These are phyloP conservation scores for Tulasnella sp. DNA, from an alignment of 768 basidiomycete genomes.

Conservation along the genomic window DNA sequence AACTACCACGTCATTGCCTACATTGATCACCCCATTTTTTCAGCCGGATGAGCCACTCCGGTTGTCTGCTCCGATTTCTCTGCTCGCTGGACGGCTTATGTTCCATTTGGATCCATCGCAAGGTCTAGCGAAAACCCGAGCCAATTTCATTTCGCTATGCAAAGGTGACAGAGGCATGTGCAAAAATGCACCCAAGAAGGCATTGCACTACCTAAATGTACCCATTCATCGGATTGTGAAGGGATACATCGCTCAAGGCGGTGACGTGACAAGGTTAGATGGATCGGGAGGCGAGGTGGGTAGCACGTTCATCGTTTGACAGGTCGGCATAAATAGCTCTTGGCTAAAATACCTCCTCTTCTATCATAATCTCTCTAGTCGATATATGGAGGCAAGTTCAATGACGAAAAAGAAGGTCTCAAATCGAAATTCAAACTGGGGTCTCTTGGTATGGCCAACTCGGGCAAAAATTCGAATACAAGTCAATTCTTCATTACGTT, in stretches of 20 bases:
- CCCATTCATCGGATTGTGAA: conserved; percentile 37
- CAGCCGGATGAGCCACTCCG: conserved; percentile 26
- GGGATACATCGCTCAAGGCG: conserved; percentile 42
- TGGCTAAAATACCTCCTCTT: conserved; percentile 10
- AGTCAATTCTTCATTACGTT: conserved; percentile 42
- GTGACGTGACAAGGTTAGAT: conserved; percentile 40
- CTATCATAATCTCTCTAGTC: conserved; percentile 24
- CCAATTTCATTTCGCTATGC: conserved; percentile 39
- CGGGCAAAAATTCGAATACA: conserved; percentile 32
- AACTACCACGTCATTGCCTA: neutral
- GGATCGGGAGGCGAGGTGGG: conserved; percentile 43
- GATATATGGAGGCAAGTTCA: conserved; percentile 37
- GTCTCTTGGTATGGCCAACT: conserved; percentile 41
- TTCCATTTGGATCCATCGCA: conserved; percentile 31
- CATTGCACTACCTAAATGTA: conserved; percentile 32
- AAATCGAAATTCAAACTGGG: conserved; percentile 31
- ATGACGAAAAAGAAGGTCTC: conserved; percentile 40
- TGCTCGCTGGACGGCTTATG: conserved; percentile 31
- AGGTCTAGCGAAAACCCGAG: conserved; percentile 34
- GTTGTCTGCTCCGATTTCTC: conserved; percentile 29
- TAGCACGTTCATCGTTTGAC: conserved; percentile 14
- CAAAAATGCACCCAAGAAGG: conserved; percentile 37
- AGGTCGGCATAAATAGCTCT: neutral
- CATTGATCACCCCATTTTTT: neutral
- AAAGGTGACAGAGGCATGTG: conserved; percentile 34